Evolutionary conservation across 345 rosid species (phyloP), one percentile per base, ranked within the genome.

Genomic region (Melaleuca alternifolia): DNA sequence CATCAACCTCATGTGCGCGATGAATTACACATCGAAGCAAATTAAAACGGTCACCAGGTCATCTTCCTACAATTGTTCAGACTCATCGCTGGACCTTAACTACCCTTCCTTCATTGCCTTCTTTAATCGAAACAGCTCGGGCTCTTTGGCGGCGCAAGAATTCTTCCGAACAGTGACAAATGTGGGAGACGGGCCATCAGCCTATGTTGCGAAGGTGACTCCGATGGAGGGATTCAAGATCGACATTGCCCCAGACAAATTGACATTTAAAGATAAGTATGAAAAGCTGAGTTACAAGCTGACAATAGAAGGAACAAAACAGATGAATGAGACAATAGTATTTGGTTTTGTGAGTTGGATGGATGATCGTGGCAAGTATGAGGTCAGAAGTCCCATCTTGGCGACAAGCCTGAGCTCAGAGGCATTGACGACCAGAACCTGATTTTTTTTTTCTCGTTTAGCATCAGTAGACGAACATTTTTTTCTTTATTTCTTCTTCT

Each of bases 41-140:
- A 93, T 94, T 61, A 84, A 91, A 62, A 85, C 75, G 50, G 89
- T 93, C 88, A 93, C 97, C 24, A 85, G 79, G 50, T 90, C 95
- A 75, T 85, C 92, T 50, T 53, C 89, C 6, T 81, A 81, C 50
- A 85, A 91, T 51, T 93, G 95, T 65, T 90, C 93, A 5, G 77
- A 54, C 24, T 90, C 92, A 5, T 89, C 95, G 23, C 54, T 84
- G 50, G 95, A 93, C 87, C 89, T 93, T 10, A 94, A 94, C 85
- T 94, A 93, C 87, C 95, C 94, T 81, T 92, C 96, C 50, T 93
- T 94, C 65, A 91, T 94, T 3, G 94, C 91, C 21, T 89, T 86
- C 53, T 92, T 88, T 82, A 85, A 65, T 2, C 85, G 51, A 5
- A 84, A 86, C 50, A 56, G 82, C 18, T 28, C 86, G 2, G 16